Conservation (phyloP, 768 basidiomycete genomes). For the Agrocybe pediades region DNA sequence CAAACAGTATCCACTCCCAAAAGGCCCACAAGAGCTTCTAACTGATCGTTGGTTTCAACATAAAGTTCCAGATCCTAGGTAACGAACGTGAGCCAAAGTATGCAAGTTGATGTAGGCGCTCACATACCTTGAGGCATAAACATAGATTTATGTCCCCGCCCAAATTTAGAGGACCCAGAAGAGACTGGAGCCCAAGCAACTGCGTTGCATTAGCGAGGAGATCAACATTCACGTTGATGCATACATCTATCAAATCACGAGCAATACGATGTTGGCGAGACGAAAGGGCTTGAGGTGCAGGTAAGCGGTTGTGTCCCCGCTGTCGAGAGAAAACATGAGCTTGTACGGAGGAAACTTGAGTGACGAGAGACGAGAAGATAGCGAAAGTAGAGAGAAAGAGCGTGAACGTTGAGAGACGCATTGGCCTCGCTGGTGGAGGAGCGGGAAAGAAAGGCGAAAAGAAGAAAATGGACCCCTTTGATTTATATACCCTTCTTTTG, state of each 20-base stretch:
- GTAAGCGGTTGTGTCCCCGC: slow-evolving; percentile 19
- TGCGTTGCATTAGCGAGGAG: slow-evolving; percentile 23
- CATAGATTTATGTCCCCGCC: slow-evolving; percentile 31
- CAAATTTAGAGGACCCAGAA: slow-evolving; percentile 22
- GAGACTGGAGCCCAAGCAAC: slow-evolving; percentile 21
- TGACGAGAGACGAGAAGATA: slow-evolving; percentile 17
- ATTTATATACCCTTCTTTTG: slow-evolving; percentile 9
- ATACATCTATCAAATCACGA: slow-evolving; percentile 32
- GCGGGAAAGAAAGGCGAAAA: slow-evolving; percentile 4
- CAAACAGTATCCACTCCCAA: slow-evolving; percentile 25
- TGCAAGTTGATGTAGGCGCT: not conserved
- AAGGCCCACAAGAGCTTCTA: slow-evolving; percentile 26
- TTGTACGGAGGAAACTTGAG: slow-evolving; percentile 11
- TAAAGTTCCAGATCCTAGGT: slow-evolving; percentile 34
- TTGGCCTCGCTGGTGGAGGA: slow-evolving; percentile 13
- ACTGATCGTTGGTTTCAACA: slow-evolving; percentile 28
- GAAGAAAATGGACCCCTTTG: slow-evolving; percentile 7
- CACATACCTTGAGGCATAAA: slow-evolving; percentile 40
- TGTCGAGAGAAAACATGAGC: slow-evolving; percentile 25
- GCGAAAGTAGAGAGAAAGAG: slow-evolving; percentile 24
- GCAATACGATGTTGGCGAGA: slow-evolving; percentile 27
- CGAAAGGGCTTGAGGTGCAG: slow-evolving; percentile 17
- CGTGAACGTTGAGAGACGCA: slow-evolving; percentile 28
- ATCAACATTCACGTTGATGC: slow-evolving; percentile 28
- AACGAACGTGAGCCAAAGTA: slow-evolving; percentile 3